Evolutionary conservation across 2,329 filamentous ascomycete species (phyloP).

Genomic region (Colletotrichum orbiculare): DNA sequence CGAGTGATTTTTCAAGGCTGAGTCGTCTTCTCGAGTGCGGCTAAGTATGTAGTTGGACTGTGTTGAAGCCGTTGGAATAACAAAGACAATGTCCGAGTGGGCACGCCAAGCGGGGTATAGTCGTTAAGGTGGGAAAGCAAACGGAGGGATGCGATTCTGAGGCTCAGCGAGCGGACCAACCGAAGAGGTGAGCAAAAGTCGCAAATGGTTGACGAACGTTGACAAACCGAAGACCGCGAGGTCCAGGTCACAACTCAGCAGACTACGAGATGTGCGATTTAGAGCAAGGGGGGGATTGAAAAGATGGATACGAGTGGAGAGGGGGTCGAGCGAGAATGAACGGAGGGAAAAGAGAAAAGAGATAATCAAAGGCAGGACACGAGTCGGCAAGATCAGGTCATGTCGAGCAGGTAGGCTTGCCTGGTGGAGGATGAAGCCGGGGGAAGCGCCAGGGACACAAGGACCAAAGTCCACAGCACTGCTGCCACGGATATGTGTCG

Average conservation of each 20-base stretch:
- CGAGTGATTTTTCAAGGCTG: conserved; percentile 17
- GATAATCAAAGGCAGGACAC: conserved; percentile 14
- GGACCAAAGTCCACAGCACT: too few relatives aligned
- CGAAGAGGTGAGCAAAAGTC: neutral
- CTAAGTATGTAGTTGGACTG: neutral
- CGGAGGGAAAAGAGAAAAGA: conserved; percentile 34
- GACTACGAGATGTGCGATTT: conserved; percentile 12
- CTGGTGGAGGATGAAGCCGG: neutral
- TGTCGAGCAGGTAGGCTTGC: neutral
- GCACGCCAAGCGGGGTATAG: conserved; percentile 19
- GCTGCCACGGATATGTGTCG: too few relatives aligned
- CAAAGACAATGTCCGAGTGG: conserved; percentile 6
- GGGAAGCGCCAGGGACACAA: neutral
- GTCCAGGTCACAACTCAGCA: conserved; percentile 30
- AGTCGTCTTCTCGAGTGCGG: conserved; percentile 5
- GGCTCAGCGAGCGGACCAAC: neutral
- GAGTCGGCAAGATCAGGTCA: neutral
- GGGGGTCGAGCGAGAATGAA: neutral
- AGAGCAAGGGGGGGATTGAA: conserved; percentile 16
- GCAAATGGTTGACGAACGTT: neutral
- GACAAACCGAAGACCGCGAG: neutral
- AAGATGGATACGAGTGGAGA: conserved; percentile 31
- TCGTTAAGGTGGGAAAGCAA: conserved; percentile 26
- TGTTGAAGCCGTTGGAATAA: conserved; percentile 4
- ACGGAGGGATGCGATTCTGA: conserved; percentile 9